phyloP scores from a whole-genome alignment of 257 asterid genomes.

The Nyctanthes arbortristis region DNA sequence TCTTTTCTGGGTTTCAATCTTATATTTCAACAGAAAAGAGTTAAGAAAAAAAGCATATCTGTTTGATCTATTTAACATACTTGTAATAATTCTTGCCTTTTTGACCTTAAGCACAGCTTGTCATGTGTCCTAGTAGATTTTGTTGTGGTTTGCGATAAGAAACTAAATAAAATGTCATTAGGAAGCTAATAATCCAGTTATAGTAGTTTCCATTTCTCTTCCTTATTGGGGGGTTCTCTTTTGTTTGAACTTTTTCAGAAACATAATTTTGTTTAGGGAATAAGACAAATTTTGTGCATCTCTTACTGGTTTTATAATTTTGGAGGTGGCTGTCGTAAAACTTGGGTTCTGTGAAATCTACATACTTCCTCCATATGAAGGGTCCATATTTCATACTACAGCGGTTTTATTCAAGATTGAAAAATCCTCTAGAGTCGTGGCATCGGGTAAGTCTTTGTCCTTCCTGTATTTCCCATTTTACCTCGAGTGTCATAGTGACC shows the following conservation, averaged over 20 bases:
- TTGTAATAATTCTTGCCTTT: not conserved
- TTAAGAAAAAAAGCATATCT: too few relatives aligned
- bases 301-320: slow-evolving; percentile 20
- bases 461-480: slow-evolving; percentile 3
- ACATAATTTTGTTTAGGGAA: not conserved
- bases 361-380: slow-evolving; percentile 48
- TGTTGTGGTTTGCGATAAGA: not conserved
- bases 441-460: slow-evolving; percentile 31
- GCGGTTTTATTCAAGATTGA: slow-evolving; percentile 37
- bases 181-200: not conserved
- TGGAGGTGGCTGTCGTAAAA: slow-evolving; percentile 62
- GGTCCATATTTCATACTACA: slow-evolving; percentile 29
- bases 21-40: not conserved
- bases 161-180: not conserved
- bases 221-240: not conserved
- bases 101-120: not conserved
- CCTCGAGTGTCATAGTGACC: not conserved
- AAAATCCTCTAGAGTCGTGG: slow-evolving; percentile 19
- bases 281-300: slow-evolving; percentile 3
- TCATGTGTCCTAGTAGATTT: not conserved
- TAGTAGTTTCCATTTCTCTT: not conserved
- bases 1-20: slow-evolving; percentile 10
- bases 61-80: not conserved
- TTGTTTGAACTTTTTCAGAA: not conserved
- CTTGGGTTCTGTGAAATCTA: slow-evolving; percentile 42